phyloP scores from a whole-genome alignment of 345 rosid genomes.

The Boechera stricta region DNA sequence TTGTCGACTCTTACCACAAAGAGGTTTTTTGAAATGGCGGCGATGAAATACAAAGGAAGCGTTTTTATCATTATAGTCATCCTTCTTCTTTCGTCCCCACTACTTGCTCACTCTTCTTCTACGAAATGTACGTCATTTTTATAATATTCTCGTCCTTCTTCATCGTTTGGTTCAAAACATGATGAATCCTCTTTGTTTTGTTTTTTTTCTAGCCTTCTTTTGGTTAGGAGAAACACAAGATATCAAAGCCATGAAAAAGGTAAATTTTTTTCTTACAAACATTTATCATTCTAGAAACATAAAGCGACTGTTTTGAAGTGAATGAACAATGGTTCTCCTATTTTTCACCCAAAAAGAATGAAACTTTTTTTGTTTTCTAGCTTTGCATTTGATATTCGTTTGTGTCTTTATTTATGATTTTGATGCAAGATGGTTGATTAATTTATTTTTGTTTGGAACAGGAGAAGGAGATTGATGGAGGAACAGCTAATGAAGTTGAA shows the following conservation, averaged over 20 bases:
- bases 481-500: slow-evolving; percentile 40
- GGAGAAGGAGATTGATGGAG: slow-evolving; percentile 35
- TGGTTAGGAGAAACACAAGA: slow-evolving; percentile 37
- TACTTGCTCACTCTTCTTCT: slow-evolving; percentile 34
- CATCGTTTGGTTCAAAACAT: not conserved
- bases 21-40: slow-evolving; percentile 40
- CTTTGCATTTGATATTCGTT: not conserved
- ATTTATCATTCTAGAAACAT: not conserved
- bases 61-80: slow-evolving; percentile 27
- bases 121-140: slow-evolving; percentile 34
- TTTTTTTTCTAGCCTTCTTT: slow-evolving; percentile 26
- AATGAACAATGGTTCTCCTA: not conserved
- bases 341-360: not conserved
- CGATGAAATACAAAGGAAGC: slow-evolving; percentile 41
- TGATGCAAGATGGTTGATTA: not conserved
- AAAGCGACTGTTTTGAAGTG: not conserved
- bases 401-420: not conserved
- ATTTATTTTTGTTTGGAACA: not conserved
- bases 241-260: slow-evolving; percentile 38
- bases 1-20: not conserved
- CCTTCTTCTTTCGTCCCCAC: slow-evolving; percentile 13
- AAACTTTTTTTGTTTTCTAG: slow-evolving; percentile 2
- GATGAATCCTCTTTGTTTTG: not conserved
- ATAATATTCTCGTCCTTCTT: not conserved
- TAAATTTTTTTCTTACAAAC: not conserved